phyloP scores from a whole-genome alignment of 2,329 filamentous ascomycete genomes.

The Venturia oleaginea region DNA sequence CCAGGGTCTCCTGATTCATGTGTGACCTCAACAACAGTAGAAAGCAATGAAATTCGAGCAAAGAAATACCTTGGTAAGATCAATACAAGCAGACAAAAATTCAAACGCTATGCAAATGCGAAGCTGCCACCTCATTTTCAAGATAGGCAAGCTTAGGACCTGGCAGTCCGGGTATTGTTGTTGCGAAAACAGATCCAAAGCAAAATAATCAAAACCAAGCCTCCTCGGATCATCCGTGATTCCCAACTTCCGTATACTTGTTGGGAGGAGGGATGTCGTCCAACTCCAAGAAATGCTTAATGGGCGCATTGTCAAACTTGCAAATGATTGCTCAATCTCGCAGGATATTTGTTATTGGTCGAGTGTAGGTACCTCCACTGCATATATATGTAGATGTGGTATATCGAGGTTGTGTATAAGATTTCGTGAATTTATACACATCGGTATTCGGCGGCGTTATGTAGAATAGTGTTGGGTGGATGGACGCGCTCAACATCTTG shows the following conservation, averaged over 20 bases:
- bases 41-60: neutral
- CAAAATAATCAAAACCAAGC: neutral
- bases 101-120: conserved; percentile 6
- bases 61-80: neutral
- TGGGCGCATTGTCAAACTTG: neutral
- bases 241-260: neutral
- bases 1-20: too few species aligned
- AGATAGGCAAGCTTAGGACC: neutral
- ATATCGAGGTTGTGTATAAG: neutral
- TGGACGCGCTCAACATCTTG: neutral
- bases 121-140: neutral
- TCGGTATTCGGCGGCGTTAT: neutral
- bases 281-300: neutral
- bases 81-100: neutral
- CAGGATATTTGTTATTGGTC: neutral
- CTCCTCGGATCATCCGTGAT: neutral
- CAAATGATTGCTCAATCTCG: neutral
- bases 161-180: conserved; percentile 6
- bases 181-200: neutral
- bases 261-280: neutral
- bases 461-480: neutral
- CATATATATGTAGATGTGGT: neutral
- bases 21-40: neutral
- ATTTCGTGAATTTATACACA: neutral
- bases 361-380: neutral